Conservation (phyloP, 2,329 filamentous ascomycete genomes). For the Fusarium equiseti region DNA sequence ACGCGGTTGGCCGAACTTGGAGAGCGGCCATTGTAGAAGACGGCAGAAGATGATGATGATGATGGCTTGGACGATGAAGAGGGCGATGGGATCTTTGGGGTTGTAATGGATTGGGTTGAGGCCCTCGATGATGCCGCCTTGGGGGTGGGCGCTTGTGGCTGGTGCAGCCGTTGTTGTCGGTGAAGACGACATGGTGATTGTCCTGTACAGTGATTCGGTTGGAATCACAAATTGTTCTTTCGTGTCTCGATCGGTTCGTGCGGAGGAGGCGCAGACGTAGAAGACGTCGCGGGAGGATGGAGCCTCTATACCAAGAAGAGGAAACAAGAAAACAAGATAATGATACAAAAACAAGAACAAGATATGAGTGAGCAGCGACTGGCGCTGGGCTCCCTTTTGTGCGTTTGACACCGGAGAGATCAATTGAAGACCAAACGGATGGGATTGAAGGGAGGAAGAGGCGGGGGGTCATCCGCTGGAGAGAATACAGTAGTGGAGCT, state of each 20-base stretch:
- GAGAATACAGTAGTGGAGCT: not conserved
- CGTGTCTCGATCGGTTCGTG: conserved; percentile 1
- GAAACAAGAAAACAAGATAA: not conserved
- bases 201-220: not conserved
- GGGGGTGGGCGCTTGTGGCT: conserved; percentile 53
- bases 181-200: conserved; percentile 16
- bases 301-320: not conserved
- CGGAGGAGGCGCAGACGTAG: not conserved
- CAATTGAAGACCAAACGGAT: not conserved
- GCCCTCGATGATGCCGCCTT: conserved; percentile 77
- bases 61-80: conserved; percentile 49
- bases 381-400: not conserved
- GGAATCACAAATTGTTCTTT: not conserved
- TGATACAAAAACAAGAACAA: not conserved
- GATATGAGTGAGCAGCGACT: not conserved
- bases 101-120: conserved; percentile 77
- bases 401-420: not conserved
- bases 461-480: not conserved
- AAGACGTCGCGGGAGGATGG: not conserved
- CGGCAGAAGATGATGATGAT: conserved; percentile 65
- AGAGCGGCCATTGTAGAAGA: conserved; percentile 78
- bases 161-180: conserved; percentile 37
- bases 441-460: conserved; percentile 1
- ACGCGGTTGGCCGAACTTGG: conserved; percentile 80
- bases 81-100: conserved; percentile 76